Percentiles rank a stretch among this genome's conserved stretches.
Conservation (phyloP, 169 alveolate species). For the Plasmodium reichenowi region DNA sequence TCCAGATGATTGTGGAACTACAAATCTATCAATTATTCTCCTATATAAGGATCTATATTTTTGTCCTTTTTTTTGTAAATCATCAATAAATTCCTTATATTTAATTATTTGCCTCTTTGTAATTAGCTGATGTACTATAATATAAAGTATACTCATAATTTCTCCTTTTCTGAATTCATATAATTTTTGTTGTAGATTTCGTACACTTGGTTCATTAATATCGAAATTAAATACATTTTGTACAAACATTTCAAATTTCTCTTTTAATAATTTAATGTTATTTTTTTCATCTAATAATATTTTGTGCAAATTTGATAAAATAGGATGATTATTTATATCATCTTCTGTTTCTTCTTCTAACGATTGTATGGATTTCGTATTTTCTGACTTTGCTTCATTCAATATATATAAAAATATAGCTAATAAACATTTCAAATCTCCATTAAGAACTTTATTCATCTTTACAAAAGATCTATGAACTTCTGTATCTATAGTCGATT, state of each 20-base stretch:
- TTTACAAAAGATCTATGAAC: slow-evolving; percentile 19
- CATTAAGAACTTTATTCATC: slow-evolving; percentile 27
- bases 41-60: slow-evolving; percentile 7
- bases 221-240: slow-evolving; percentile 22
- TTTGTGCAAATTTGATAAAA: slow-evolving; percentile 7
- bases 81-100: background rate
- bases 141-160: background rate
- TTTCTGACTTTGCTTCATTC: background rate
- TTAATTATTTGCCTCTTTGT: background rate
- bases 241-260: slow-evolving; percentile 18
- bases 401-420: slow-evolving; percentile 13
- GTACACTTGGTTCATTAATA: slow-evolving; percentile 2
- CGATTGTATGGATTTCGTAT: slow-evolving; percentile 1
- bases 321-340: background rate
- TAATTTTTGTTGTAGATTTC: slow-evolving; percentile 15
- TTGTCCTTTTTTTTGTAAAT: background rate
- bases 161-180: slow-evolving; percentile 21
- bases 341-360: slow-evolving; percentile 1
- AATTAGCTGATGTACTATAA: slow-evolving; percentile 8
- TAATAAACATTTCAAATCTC: slow-evolving; percentile 24
- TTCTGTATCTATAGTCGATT: slow-evolving; percentile 7
- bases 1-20: background rate
- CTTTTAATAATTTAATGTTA: slow-evolving; percentile 9
- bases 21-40: background rate
- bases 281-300: slow-evolving; percentile 17